phyloP scores from a whole-genome alignment of 2,329 filamentous ascomycete species.

The Akanthomyces lecanii region DNA sequence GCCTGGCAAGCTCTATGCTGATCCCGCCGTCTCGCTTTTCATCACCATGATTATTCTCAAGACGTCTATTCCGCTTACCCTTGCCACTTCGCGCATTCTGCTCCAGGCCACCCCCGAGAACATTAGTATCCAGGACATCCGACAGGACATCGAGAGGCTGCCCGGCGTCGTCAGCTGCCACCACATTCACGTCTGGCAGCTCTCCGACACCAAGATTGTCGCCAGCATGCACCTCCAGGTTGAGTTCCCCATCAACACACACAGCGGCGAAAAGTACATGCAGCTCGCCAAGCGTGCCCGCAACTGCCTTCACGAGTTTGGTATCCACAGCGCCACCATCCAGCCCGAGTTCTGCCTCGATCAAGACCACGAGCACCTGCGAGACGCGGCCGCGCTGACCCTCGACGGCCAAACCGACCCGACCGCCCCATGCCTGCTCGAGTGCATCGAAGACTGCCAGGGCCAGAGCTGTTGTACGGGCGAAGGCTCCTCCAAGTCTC shows the following conservation, averaged over 20 bases:
- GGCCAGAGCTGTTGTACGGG: constrained; percentile 30
- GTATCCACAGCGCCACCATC: constrained; percentile 95
- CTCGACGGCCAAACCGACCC: constrained; percentile 32
- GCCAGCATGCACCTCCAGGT: constrained; percentile 93
- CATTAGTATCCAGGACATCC: constrained; percentile 83
- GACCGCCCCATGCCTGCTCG: constrained; percentile 43
- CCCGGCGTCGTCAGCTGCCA: constrained; percentile 87
- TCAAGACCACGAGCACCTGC: constrained; percentile 37
- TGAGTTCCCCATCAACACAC: constrained; percentile 79
- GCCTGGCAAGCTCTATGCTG: constrained; percentile 78
- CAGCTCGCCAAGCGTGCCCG: constrained; percentile 75
- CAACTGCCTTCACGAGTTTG: constrained; percentile 87
- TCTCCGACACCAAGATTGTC: constrained; percentile 90
- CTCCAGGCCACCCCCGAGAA: constrained; percentile 91
- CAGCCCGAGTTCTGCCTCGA: constrained; percentile 81
- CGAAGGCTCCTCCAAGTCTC: constrained; percentile 31
- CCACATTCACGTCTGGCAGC: constrained; percentile 96
- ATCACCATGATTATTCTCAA: constrained; percentile 78
- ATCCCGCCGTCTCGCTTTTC: constrained; percentile 86
- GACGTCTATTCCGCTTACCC: constrained; percentile 73
- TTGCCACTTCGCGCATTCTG: constrained; percentile 79
- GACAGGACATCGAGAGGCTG: constrained; percentile 81
- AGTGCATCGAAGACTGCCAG: constrained; percentile 38
- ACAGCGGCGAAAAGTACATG: constrained; percentile 82
- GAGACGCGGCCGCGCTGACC: constrained; percentile 32